Conservation (phyloP, 164 flowering plant species). For the Santalum album region DNA sequence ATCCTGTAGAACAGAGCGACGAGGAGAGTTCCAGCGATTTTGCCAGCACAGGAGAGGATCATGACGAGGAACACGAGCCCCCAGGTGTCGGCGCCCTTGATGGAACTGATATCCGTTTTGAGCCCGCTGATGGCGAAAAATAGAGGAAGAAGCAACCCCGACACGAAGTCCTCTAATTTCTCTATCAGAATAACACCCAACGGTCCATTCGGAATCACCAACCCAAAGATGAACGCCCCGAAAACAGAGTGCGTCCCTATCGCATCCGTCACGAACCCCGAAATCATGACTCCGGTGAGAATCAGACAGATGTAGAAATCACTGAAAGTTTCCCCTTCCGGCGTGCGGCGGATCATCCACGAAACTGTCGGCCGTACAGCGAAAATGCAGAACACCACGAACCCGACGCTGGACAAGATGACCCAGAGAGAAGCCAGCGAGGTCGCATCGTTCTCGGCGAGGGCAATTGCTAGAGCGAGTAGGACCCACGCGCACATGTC, state of each 20-base stretch:
- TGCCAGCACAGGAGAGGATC: conserved; percentile 16
- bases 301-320: background rate
- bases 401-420: conserved; percentile 1
- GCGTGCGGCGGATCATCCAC: conserved; percentile 2
- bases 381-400: conserved; percentile 1
- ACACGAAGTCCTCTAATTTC: conserved; percentile 34
- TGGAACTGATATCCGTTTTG: conserved; percentile 12
- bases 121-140: conserved; percentile 30
- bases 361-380: background rate
- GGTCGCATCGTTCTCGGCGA: background rate
- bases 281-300: background rate
- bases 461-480: conserved; percentile 1
- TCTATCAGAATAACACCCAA: conserved; percentile 24
- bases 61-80: conserved; percentile 4
- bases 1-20: conserved; percentile 13
- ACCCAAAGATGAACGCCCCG: conserved; percentile 29
- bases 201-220: conserved; percentile 24
- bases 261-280: conserved; percentile 11
- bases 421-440: conserved; percentile 3
- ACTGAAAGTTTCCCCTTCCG: background rate
- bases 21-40: conserved; percentile 20
- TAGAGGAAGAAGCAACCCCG: conserved; percentile 27
- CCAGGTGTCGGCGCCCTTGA: conserved; percentile 13
- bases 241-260: conserved; percentile 29
- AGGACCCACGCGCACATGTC: conserved; percentile 5